Conservation (phyloP, 805 yeast genomes). For the Metahyphopichia silvanorum region DNA sequence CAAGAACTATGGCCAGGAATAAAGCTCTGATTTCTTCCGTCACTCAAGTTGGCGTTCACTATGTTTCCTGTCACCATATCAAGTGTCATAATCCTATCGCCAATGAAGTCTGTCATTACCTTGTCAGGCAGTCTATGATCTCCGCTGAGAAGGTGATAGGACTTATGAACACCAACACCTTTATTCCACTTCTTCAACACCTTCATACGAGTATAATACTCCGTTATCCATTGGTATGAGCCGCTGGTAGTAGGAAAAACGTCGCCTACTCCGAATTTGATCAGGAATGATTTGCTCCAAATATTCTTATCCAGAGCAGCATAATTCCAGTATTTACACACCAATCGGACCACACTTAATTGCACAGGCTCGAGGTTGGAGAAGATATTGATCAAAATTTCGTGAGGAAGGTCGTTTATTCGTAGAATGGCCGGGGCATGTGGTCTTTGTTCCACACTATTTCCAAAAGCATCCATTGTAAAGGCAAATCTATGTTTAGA, state of each 20-base stretch:
- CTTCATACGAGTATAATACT: conserved; percentile 39
- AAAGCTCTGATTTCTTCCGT: conserved; percentile 36
- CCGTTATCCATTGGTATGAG: conserved; percentile 45
- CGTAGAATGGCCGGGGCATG: too few species aligned
- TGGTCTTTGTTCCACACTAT: too few species aligned
- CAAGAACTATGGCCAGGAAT: conserved; percentile 28
- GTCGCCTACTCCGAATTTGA: conserved; percentile 32
- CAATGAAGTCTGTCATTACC: conserved; percentile 22
- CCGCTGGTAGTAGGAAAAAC: conserved; percentile 44
- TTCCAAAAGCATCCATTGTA: too few species aligned
- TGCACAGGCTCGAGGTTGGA: conserved; percentile 45
- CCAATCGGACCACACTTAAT: conserved; percentile 37
- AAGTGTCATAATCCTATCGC: conserved; percentile 25
- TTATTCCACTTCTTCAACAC: conserved; percentile 38
- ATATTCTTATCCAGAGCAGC: conserved; percentile 43
- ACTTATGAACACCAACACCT: conserved; percentile 22
- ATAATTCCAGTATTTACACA: conserved; percentile 47
- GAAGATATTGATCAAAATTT: conserved; percentile 44
- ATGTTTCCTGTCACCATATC: conserved; percentile 25
- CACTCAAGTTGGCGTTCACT: conserved; percentile 25
- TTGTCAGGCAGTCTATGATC: conserved; percentile 21
- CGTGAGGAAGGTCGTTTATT: conserved; percentile 43
- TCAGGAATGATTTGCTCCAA: conserved; percentile 46
- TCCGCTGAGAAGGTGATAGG: conserved; percentile 26
- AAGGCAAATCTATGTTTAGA: too few species aligned